Base-by-base conservation (phyloP, 2,329 filamentous ascomycete genomes). In the Penicillium digitatum region DNA sequence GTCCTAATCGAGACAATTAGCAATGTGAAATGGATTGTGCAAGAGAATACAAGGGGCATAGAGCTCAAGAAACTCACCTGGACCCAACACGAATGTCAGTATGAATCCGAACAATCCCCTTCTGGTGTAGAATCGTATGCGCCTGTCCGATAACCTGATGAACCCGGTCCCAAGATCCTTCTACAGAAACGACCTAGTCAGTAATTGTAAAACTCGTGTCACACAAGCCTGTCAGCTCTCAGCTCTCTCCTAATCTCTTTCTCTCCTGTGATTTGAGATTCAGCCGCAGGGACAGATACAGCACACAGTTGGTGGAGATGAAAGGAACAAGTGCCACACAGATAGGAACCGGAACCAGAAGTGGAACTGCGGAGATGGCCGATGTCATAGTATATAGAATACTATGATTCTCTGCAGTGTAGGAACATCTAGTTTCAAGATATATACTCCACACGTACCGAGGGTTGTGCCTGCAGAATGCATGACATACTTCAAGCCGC, bases 391-490 rank as follows among this genome's bases (percentile, higher is more conserved):
- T 9, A 24, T 18, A 18, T 22, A 12, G 8, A 14, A 16, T 31
- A 31, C 18, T 29, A 20, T 31, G 29, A 5, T 20, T 20, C 18
- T 32, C 16, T 14, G 12, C 16, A 26, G 9, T 35, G 20, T 34
- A 37, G 24, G 29, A 26, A 32, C 31, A 18, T 47, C 20, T 37
- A 37, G 45, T 9, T 3, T 27, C 9, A 7, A 9, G 20, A 16
- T 2, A 44, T 12, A 27, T 37, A 26, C 10, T n/a, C 5, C 27
- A 22, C 27, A 78, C 86, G 55, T 78, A 94, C 90, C 91, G 52
- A 97, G 83, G 0, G 93, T 97, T 0, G 93, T 96, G 12, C 93
- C 94, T 2, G 91, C 92, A 26, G 89, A 92, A 75, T 97, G 93
- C 90, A 97, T 94, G 44, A 82, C 86, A 71, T 92, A 93, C 61